These are phyloP conservation scores for Colletotrichum sp. DNA, from an alignment of 2,329 filamentous ascomycete species.

Conservation along the genomic window DNA sequence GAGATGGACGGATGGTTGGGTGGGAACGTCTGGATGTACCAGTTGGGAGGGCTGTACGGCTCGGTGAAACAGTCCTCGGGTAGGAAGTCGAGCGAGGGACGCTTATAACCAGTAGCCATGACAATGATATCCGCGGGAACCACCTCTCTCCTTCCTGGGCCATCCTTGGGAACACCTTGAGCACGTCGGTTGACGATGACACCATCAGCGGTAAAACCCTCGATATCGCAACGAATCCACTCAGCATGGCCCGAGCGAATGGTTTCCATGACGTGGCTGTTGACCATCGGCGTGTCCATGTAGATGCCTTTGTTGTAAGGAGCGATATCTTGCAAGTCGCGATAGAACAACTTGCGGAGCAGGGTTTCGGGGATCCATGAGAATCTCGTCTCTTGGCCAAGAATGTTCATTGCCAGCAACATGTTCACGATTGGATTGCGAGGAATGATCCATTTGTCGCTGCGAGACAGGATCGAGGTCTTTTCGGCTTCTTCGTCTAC, in stretches of 20 bases:
- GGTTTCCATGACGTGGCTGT: constrained; percentile 78
- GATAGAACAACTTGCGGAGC: constrained; percentile 80
- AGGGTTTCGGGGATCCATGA: constrained; percentile 81
- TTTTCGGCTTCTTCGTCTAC: constrained; percentile 68
- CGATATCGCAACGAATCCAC: constrained; percentile 84
- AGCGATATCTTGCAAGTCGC: constrained; percentile 76
- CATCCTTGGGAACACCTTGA: constrained; percentile 76
- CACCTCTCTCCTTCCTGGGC: constrained; percentile 69
- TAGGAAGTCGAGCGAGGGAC: constrained; percentile 76
- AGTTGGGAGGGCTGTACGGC: constrained; percentile 80
- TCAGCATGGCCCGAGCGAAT: constrained; percentile 74
- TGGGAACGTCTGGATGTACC: constrained; percentile 89
- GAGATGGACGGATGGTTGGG: constrained; percentile 75
- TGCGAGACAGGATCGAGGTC: constrained; percentile 75
- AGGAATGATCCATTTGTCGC: constrained; percentile 88
- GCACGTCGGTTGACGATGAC: constrained; percentile 74
- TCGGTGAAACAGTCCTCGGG: constrained; percentile 75
- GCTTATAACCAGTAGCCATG: constrained; percentile 82
- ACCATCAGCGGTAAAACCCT: constrained; percentile 66
- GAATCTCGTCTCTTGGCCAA: constrained; percentile 76
- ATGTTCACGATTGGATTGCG: constrained; percentile 77
- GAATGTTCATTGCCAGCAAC: constrained; percentile 77
- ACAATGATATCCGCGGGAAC: constrained; percentile 79
- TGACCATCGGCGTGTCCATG: constrained; percentile 86
- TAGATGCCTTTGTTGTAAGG: constrained; percentile 77